Conservation (phyloP, 2,329 filamentous ascomycete genomes). For the Aspergillus novoparasiticus region DNA sequence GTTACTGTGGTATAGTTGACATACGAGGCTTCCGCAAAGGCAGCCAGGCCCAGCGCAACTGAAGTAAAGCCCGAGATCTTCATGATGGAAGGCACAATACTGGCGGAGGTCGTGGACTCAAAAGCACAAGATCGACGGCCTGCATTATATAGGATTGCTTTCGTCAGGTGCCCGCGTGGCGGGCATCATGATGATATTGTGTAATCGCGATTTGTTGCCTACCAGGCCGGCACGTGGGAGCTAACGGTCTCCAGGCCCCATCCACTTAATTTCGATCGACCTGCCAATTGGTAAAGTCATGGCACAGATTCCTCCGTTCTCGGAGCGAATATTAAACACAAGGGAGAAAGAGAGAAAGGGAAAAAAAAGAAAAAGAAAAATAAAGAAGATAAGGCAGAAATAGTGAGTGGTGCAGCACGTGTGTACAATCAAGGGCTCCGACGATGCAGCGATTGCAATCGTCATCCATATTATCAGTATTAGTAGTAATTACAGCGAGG, state of each 20-base stretch:
- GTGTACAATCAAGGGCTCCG: background rate
- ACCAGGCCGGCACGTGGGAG: background rate
- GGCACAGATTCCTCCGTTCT: background rate
- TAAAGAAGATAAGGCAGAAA: background rate
- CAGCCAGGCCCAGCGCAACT: constrained; percentile 69
- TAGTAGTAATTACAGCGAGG: constrained; percentile 18
- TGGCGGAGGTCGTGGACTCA: background rate
- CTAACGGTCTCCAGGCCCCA: background rate
- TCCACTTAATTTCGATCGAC: background rate
- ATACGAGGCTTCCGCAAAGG: constrained; percentile 62
- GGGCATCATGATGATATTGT: background rate
- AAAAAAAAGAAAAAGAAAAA: background rate
- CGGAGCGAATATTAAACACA: background rate
- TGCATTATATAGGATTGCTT: background rate
- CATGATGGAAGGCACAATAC: constrained; percentile 18
- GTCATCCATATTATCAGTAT: constrained; percentile 19
- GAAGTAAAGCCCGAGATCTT: constrained; percentile 72
- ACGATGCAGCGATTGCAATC: background rate
- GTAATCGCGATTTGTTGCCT: background rate
- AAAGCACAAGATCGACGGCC: background rate
- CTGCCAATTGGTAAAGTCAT: background rate
- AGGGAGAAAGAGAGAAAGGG: background rate
- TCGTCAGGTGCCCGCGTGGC: background rate
- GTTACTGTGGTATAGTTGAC: constrained; percentile 45
- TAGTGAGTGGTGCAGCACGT: background rate